Base-by-base conservation (phyloP, 768 basidiomycete species). In the Mycena olivaceomarginata region DNA sequence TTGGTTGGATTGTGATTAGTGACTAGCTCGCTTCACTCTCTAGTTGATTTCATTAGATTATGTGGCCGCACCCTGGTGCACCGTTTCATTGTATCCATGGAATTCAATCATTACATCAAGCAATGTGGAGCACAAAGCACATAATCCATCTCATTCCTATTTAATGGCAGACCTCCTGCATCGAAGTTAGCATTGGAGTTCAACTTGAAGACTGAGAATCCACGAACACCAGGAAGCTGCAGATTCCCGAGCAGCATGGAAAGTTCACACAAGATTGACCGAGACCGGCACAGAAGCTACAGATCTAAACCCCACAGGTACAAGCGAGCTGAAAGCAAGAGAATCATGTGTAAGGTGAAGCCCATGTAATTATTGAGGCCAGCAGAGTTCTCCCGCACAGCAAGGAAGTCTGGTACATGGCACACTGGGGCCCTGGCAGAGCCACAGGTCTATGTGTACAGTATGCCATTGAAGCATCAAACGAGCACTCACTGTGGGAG, bases 321-420 rank as follows among this genome's bases (percentile, higher is more conserved):
- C 37, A 6, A 59, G 22, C n/a, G 2, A 12, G 15, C 3, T n/a
- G 6, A n/a, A 10, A 45, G n/a, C 6, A 13, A 9, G 13, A 25
- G 5, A 15, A 7, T 5, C 65, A 48, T 41, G 10, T 31, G 31
- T 31, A 31, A 31, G 4, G 31, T 31, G 31, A 31, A 31, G 4
- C 65, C 13, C 2, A 66, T 41, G 25, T 66, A 18, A n/a, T 66
- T 66, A 66, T 66, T 66, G 9, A 48, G n/a, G 15, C 7, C 45
- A 22, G 43, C 65, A 66, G 45, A 48, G 4, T 22, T 40, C 43
- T 48, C 12, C 16, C 15, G 43, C 22, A 12, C 65, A 66, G 65
- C 65, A 66, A 41, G 65, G 65, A 5, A 66, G 65, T 8, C 65
- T n/a, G 11, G 41, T 48, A n/a, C 65, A 66, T 31, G 45, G 25